Base-by-base conservation (phyloP, 2,329 filamentous ascomycete species). In the Capronia epimyces region DNA sequence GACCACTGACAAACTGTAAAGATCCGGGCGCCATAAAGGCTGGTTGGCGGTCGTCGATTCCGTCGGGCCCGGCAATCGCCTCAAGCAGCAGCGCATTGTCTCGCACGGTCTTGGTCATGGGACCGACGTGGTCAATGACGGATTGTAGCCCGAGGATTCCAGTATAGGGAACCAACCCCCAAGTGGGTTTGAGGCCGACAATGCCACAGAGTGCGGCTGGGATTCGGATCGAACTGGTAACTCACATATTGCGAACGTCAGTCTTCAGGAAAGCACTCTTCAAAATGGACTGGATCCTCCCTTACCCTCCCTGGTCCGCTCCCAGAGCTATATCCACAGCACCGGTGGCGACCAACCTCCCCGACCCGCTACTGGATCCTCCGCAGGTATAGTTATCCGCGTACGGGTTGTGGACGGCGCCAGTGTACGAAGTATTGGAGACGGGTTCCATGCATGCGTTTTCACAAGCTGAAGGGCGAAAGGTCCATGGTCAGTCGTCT, bases 131-230 rank as follows among this genome's bases (percentile, higher is more conserved):
- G 53, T 79, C 77, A 25, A 77, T 72, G 1, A 72, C 69, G 0
- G 74, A 67, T 39, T 76, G 70, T 1, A 72, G 70, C 21, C 67
- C 69, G 0, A 67, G 68, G 41, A 73, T 68, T 0, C 72, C 75
- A 0, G 73, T 77, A 46, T 71, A 78, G 0, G 76, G 75, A 0
- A 79, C 67, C 0, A 78, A 62, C 0, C 72, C 70, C 39, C 73
- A 71, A 0, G 74, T 77, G 0, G 75, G 74, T 55, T 77, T 78
- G 44, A 76, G 63, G 1, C 72, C 72, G 73, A 65, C 2, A 70
- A 75, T 62, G 75, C 75, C 27, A 62, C 66, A 64, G 66, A 79
- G 49, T 66, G 77, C 50, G 67, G 77, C 62, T 2, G 65, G 65
- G 13, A 67, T 61, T 24, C 65, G 61, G 37, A 67, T 64, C 44